Evolutionary conservation across 345 rosid genomes (phyloP).

Genomic region (Ailanthus altissimus): DNA sequence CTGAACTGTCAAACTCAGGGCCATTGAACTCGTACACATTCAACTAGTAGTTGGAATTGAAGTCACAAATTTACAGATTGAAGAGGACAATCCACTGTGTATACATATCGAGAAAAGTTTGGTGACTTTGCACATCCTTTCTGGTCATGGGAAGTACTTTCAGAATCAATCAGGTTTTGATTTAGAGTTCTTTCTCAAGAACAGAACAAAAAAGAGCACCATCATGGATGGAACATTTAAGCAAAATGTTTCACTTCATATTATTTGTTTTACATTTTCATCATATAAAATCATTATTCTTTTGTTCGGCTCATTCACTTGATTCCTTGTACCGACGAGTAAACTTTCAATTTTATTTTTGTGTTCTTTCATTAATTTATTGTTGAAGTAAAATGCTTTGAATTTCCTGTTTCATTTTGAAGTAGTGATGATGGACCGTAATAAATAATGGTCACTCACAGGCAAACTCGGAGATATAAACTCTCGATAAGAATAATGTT

Average conservation of each 20-base stretch:
- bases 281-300: neutral
- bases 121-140: neutral
- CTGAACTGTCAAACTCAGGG: too few species aligned
- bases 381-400: neutral
- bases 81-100: too few species aligned
- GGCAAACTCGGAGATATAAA: too few species aligned
- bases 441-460: too few species aligned
- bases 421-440: too few species aligned
- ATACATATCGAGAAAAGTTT: neutral
- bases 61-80: slow-evolving; percentile 1
- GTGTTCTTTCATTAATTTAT: neutral
- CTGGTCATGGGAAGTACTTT: neutral
- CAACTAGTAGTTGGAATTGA: neutral
- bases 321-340: neutral
- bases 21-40: neutral
- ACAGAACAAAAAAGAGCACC: neutral
- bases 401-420: too few species aligned
- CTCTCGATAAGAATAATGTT: too few species aligned
- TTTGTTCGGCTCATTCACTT: neutral
- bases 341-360: neutral
- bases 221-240: neutral
- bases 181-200: neutral
- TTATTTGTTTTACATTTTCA: neutral
- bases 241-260: neutral
- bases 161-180: neutral